These are phyloP conservation scores for Ganoderma resinaceum DNA, from an alignment of 1,284 basidiomycete species.

Conservation along the genomic window DNA sequence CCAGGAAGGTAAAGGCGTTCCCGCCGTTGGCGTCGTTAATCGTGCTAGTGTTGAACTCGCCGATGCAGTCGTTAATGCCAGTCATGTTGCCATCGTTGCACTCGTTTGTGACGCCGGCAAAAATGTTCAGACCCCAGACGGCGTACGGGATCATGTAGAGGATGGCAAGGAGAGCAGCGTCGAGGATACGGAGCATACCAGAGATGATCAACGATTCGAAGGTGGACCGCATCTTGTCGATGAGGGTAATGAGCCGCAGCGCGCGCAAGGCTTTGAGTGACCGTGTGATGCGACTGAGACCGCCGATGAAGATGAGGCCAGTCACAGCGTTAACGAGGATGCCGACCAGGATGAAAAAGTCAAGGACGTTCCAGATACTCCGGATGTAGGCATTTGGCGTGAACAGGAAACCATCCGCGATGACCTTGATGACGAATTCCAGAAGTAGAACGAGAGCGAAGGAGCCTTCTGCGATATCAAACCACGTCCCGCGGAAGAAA, in stretches of 20 bases:
- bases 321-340: constrained; percentile 86
- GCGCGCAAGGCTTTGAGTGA: constrained; percentile 92
- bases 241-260: constrained; percentile 89
- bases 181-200: constrained; percentile 86
- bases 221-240: constrained; percentile 87
- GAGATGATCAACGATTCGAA: constrained; percentile 94
- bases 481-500: constrained; percentile 80
- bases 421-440: constrained; percentile 91
- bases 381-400: constrained; percentile 95
- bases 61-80: constrained; percentile 73
- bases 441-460: constrained; percentile 82
- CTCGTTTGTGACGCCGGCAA: constrained; percentile 83
- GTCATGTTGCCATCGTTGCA: constrained; percentile 81
- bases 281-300: constrained; percentile 83
- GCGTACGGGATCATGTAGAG: constrained; percentile 98
- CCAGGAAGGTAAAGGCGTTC: constrained; percentile 65
- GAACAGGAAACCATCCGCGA: constrained; percentile 93
- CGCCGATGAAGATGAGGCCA: constrained; percentile 81
- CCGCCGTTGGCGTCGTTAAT: constrained; percentile 48
- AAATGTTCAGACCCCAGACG: constrained; percentile 97
- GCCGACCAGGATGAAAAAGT: constrained; percentile 87
- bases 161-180: constrained; percentile 92
- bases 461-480: constrained; percentile 81
- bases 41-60: constrained; percentile 70
- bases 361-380: constrained; percentile 93